Evolutionary conservation across 306 rosid species (phyloP).

Genomic region (Prunus armeniaca): DNA sequence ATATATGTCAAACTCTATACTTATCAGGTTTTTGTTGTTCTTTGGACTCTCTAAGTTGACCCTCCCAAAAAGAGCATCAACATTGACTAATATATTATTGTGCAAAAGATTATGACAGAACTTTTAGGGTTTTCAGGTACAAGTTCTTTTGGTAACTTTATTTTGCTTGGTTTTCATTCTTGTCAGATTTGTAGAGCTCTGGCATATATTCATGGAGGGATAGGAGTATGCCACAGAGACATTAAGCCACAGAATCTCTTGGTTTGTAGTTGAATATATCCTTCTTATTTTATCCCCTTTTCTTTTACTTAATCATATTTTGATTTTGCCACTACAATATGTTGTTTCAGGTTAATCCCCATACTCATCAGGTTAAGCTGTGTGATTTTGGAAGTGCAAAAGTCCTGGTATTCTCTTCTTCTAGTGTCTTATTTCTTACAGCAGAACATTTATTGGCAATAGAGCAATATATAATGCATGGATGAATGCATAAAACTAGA

Average conservation of each 20-base stretch:
- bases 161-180: neutral
- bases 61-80: too few relatives aligned
- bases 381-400: constrained; percentile 83
- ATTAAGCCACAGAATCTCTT: constrained; percentile 66
- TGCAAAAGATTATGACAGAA: neutral
- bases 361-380: constrained; percentile 63
- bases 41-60: neutral
- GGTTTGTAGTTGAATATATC: constrained; percentile 33
- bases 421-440: constrained; percentile 2
- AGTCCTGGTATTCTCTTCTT: constrained; percentile 57
- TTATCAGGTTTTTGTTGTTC: constrained; percentile 45
- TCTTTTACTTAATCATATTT: neutral
- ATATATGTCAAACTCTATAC: constrained; percentile 67
- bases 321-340: constrained; percentile 5
- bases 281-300: neutral
- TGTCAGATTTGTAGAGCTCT: constrained; percentile 67
- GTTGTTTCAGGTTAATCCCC: constrained; percentile 61
- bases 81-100: neutral
- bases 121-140: neutral
- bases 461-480: neutral
- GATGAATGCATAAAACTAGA: neutral
- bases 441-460: neutral
- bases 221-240: constrained; percentile 65
- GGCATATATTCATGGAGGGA: constrained; percentile 65
- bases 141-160: neutral